phyloP scores from a whole-genome alignment of 2,329 filamentous ascomycete species.

The Grosmannia clavigera region DNA sequence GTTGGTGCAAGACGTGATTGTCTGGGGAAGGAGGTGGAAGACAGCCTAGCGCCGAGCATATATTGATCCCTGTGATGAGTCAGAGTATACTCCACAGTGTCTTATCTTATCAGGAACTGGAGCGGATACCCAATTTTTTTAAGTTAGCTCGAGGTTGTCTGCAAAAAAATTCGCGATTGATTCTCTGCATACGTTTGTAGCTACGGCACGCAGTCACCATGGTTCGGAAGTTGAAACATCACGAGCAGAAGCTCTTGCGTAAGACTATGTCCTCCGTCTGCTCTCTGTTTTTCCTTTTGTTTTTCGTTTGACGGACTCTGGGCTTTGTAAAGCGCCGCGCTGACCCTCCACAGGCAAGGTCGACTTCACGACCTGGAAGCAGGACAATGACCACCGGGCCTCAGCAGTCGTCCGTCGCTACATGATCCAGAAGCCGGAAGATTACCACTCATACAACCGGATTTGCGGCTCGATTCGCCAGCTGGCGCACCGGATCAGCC shows the following conservation, averaged over 20 bases:
- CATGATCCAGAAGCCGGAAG: constrained; percentile 78
- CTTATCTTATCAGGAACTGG: neutral
- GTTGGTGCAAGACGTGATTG: neutral
- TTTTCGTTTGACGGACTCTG: no score
- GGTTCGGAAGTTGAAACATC: constrained; percentile 93
- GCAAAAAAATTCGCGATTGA: neutral
- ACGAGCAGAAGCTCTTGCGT: constrained; percentile 82
- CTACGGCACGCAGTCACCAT: constrained; percentile 35
- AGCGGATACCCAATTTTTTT: neutral
- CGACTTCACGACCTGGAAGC: constrained; percentile 90
- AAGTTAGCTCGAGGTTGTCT: neutral
- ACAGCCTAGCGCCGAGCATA: neutral
- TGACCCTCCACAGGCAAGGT: constrained; percentile 33
- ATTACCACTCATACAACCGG: constrained; percentile 59
- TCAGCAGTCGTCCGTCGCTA: constrained; percentile 69
- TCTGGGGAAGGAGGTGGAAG: neutral
- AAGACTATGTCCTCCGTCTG: neutral
- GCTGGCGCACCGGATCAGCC: constrained; percentile 75
- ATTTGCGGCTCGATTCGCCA: constrained; percentile 78
- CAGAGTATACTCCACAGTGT: neutral
- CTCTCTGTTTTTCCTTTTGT: neutral
- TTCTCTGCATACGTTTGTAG: neutral
- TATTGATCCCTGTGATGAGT: neutral
- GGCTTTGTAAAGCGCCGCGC: neutral
- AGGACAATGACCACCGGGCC: constrained; percentile 77